Evolutionary conservation across 164 flowering plant species (phyloP), one percentile per base, ranked within the genome.

Genomic region (Platanus orientalis): DNA sequence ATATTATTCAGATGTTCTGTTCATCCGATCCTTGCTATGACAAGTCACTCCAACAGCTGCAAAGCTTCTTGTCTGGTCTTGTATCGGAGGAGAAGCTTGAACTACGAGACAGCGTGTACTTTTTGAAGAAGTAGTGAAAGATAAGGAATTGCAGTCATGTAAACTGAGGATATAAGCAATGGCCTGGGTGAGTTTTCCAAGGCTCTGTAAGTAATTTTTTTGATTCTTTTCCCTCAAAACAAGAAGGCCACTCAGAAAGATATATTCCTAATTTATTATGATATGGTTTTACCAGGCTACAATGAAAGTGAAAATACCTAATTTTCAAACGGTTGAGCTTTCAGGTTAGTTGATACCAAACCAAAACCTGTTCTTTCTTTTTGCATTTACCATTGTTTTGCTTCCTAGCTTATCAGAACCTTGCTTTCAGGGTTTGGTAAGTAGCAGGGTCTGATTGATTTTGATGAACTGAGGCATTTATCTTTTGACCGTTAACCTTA

Each of bases 1-100:
- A 20, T 54, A 51, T 71, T 65, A 34, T 54, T 73, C 92, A 94
- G 97, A 94, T 94, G 96, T 94, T 91, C 62, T 91, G 97, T 70
- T 69, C 79, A 47, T 86, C 94, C 10, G 96, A 94, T 77, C 99
- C 93, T 59, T 39, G 83, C 7, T 89, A 94, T 65, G 97, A 94
- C 77, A 94, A 94, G 71, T 88, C 99, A 53, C 83, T 94, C 58
- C 97, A 91, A 70, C 97, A 94, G 71, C 82, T 94, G 57, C 96
- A 91, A 71, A 88, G 88, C 88, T 94, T 94, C 69, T 73, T 94
- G 40, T 81, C 92, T 14, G 96, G 97, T 51, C 84, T 91, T 42
- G 84, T 86, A 66, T 81, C 94, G 44, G 97, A 89, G 72, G 99
- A 94, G 69, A 94, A 94, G 73, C 73, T 94, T 55, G 97, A 94